phyloP scores from a whole-genome alignment of 2,329 filamentous ascomycete genomes.

The Magnaporthiopsis rhizophila region DNA sequence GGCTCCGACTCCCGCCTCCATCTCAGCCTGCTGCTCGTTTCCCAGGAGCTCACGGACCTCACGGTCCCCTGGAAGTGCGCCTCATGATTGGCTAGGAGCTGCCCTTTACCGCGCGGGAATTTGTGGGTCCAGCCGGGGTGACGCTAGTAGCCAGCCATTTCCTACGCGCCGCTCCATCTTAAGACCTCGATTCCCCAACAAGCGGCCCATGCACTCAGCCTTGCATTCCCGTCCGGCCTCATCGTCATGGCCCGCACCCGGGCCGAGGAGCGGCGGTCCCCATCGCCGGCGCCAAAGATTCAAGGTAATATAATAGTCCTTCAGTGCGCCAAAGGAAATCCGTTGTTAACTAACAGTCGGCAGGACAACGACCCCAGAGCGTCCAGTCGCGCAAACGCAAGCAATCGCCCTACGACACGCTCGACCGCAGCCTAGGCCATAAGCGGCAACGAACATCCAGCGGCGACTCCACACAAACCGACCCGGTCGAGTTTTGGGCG shows the following conservation, averaged over 20 bases:
- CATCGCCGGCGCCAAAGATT: neutral
- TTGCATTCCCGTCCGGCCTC: neutral
- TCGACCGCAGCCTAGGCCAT: neutral
- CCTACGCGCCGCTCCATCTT: conserved; percentile 1
- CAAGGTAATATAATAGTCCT: conserved; percentile 1
- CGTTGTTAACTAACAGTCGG: neutral
- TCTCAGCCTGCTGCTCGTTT: no score
- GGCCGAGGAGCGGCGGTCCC: neutral
- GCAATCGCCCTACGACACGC: conserved; percentile 2
- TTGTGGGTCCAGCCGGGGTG: conserved; percentile 2
- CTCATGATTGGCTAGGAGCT: no score
- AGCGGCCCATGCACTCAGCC: no score
- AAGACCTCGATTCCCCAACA: neutral
- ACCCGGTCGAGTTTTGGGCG: conserved; percentile 15
- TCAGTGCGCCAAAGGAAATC: neutral
- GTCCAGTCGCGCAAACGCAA: conserved; percentile 4
- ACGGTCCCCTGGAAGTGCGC: no score
- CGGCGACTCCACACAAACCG: neutral
- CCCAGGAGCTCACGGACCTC: no score
- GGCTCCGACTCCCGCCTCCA: no score
- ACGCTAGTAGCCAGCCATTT: neutral
- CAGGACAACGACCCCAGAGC: neutral
- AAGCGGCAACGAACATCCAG: conserved; percentile 7
- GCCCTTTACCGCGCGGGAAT: neutral
- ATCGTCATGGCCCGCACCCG: neutral